Conservation (phyloP, 1,139 yeast species). For the Nakaseomyces uthaithaninus region DNA sequence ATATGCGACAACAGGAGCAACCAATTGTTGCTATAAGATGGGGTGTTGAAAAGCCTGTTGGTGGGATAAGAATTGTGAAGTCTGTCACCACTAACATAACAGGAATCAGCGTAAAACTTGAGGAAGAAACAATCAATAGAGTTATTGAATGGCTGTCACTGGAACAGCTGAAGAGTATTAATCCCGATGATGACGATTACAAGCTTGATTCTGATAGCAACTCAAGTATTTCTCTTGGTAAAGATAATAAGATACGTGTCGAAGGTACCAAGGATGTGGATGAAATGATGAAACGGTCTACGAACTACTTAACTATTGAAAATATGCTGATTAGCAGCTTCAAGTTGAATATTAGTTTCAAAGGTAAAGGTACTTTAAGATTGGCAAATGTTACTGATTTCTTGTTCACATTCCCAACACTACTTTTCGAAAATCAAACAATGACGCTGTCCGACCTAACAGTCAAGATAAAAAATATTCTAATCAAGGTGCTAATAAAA, state of each 20-base stretch:
- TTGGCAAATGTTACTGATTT: constrained; percentile 57
- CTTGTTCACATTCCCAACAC: constrained; percentile 45
- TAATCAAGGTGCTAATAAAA: constrained; percentile 45
- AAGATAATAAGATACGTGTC: constrained; percentile 11
- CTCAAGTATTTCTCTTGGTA: constrained; percentile 7
- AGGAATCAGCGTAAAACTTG: constrained; percentile 52
- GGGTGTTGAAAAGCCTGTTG: constrained; percentile 59
- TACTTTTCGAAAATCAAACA: constrained; percentile 41
- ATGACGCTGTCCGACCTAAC: constrained; percentile 50
- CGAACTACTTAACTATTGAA: constrained; percentile 48
- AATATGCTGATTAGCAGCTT: constrained; percentile 42
- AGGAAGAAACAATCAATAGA: constrained; percentile 52
- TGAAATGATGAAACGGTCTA: constrained; percentile 53
- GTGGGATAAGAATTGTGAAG: constrained; percentile 58
- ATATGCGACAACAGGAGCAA: constrained; percentile 8
- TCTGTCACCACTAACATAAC: constrained; percentile 44
- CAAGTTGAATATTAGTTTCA: constrained; percentile 48
- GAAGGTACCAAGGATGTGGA: constrained; percentile 32
- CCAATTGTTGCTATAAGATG: constrained; percentile 45
- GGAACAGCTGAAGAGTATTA: constrained; percentile 27
- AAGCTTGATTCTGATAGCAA: neutral
- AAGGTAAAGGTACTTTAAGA: constrained; percentile 49
- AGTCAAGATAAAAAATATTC: constrained; percentile 42
- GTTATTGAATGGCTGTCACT: constrained; percentile 51
- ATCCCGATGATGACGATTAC: constrained; percentile 15